These are phyloP conservation scores for Symbiotaphrina buchneri DNA, from an alignment of 495 filamentous ascomycete genomes.

Conservation along the genomic window DNA sequence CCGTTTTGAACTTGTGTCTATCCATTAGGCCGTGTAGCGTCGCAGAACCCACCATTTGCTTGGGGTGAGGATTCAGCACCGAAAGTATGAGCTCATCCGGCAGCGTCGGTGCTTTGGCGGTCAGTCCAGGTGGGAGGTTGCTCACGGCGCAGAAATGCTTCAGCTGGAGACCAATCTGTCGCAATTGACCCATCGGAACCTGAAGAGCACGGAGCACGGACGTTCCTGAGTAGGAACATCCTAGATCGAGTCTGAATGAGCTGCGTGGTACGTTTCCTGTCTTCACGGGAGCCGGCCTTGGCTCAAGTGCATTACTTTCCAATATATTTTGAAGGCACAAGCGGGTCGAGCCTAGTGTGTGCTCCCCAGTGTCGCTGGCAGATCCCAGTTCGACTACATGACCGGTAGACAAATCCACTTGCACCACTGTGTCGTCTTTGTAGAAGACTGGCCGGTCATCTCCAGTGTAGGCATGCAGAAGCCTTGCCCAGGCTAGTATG, in stretches of 20 bases:
- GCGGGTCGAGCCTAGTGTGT: background rate
- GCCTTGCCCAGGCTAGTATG: conserved; percentile 16
- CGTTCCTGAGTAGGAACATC: background rate
- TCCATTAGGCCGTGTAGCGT: conserved; percentile 43
- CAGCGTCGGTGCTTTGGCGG: too few species aligned
- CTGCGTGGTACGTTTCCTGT: too few species aligned
- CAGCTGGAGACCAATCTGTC: conserved; percentile 11
- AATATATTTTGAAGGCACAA: background rate
- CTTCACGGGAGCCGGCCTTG: background rate
- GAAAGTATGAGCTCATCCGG: conserved; percentile 22
- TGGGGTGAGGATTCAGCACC: conserved; percentile 35
- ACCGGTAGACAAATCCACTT: conserved; percentile 3
- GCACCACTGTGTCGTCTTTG: conserved; percentile 12
- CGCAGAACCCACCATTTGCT: conserved; percentile 27
- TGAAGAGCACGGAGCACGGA: background rate
- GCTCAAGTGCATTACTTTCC: background rate
- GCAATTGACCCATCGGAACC: conserved; percentile 5
- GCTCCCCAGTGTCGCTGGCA: too few species aligned
- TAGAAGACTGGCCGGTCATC: conserved; percentile 15
- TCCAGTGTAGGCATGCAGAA: conserved; percentile 17
- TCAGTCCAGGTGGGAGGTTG: conserved; percentile 4
- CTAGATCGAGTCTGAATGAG: too few species aligned
- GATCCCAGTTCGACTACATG: too few species aligned
- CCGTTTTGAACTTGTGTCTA: conserved; percentile 6
- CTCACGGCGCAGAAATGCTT: conserved; percentile 8